These are phyloP conservation scores for Phytophthora sp. DNA, from an alignment of 352 stramenopile species.

Conservation along the genomic window DNA sequence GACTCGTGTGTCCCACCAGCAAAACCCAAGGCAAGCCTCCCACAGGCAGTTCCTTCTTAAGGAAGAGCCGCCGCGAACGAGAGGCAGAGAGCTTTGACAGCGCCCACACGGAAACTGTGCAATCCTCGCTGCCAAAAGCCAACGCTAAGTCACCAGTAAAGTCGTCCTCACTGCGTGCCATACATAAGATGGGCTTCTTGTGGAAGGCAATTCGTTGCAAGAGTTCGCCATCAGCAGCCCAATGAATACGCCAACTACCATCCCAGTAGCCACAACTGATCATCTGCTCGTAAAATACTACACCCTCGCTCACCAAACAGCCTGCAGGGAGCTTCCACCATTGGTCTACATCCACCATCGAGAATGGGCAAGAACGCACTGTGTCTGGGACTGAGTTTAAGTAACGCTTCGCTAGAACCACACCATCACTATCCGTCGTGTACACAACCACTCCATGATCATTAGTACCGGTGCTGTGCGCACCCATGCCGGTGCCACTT, in stretches of 20 bases:
- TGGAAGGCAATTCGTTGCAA: slow-evolving; percentile 89
- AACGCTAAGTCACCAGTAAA: slow-evolving; percentile 86
- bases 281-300: slow-evolving; percentile 91
- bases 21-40: slow-evolving; percentile 82
- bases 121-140: slow-evolving; percentile 87
- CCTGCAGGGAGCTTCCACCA: slow-evolving; percentile 86
- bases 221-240: slow-evolving; percentile 83
- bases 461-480: slow-evolving; percentile 61
- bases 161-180: slow-evolving; percentile 85
- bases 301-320: slow-evolving; percentile 74
- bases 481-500: slow-evolving; percentile 77
- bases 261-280: slow-evolving; percentile 91
- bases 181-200: slow-evolving; percentile 88
- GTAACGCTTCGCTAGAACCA: slow-evolving; percentile 82
- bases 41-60: slow-evolving; percentile 86
- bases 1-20: slow-evolving; percentile 76
- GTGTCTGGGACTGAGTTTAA: slow-evolving; percentile 76
- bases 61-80: slow-evolving; percentile 80
- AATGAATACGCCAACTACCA: slow-evolving; percentile 88
- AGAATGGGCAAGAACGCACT: slow-evolving; percentile 73
- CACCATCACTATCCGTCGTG: slow-evolving; percentile 74
- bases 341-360: slow-evolving; percentile 83
- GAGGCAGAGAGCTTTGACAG: slow-evolving; percentile 82
- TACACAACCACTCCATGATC: slow-evolving; percentile 80
- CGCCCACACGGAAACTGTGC: slow-evolving; percentile 87